Evolutionary conservation across 345 rosid species (phyloP), one percentile per base, ranked within the genome.

Genomic region (Stellera chamaejasme): DNA sequence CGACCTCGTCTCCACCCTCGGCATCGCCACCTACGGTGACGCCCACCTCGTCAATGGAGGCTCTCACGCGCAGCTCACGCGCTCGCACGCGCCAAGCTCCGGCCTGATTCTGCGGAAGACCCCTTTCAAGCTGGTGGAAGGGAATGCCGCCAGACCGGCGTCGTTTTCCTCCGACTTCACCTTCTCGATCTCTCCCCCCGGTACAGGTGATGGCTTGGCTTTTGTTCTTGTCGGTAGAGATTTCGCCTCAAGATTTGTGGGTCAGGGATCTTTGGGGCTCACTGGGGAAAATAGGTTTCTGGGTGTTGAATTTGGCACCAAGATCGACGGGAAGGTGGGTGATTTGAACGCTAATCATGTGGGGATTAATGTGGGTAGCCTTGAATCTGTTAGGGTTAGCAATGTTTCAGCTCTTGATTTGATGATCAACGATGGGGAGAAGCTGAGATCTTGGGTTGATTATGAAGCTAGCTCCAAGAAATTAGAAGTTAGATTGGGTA

Each of bases 391-490:
- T 16, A 64, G 55, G 13, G 69, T 66, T 45, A 48, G 75, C 13
- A 73, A 75, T 27, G 65, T 48, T 11, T 66, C 80, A 4, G 44
- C 77, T 3, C 15, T 50, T 5, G 50, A 63, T 48, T 39, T 68
- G 27, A 66, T 55, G 63, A 58, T 70, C 26, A 77, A 69, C 58
- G 66, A 54, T 62, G 87, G 82, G 16, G 69, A 72, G 54, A 71
- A 58, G 14, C 41, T 81, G 63, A 75, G 64, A 57, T 69, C 84
- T 2, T 83, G 90, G 84, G 47, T 81, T 43, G 81, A 78, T 63
- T 83, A 76, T 55, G 79, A 78, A 62, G 67, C 78, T 19, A 69
- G 58, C 56, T 76, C 75, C 12, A 81, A 69, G 59, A 64, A 67
- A 53, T 63, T 83, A 45, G 79, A 76, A 62, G 54, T 80, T 61